phyloP scores from a whole-genome alignment of 1,284 basidiomycete genomes.

The Cystobasidiaceae sp. region DNA sequence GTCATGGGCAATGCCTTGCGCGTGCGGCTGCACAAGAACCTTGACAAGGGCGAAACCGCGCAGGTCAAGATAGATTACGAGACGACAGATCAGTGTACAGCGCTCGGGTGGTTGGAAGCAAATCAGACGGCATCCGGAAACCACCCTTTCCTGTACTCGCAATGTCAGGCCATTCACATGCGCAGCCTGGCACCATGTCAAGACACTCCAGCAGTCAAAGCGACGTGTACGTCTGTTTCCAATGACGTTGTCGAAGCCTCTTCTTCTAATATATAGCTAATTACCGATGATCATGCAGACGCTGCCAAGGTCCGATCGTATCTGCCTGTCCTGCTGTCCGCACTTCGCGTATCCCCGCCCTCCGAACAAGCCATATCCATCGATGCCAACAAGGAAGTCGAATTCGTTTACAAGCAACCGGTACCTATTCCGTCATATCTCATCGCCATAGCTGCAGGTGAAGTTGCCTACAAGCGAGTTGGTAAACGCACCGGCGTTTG shows the following conservation, averaged over 20 bases:
- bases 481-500: constrained; percentile 62
- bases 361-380: constrained; percentile 59
- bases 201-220: constrained; percentile 55
- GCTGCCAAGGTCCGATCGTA: constrained; percentile 66
- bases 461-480: constrained; percentile 52
- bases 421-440: constrained; percentile 75
- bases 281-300: constrained; percentile 54
- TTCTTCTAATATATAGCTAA: background rate
- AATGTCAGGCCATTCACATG: constrained; percentile 88
- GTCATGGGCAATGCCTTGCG: constrained; percentile 68
- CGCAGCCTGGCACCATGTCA: constrained; percentile 73
- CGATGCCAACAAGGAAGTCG: constrained; percentile 32
- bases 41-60: constrained; percentile 52
- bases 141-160: constrained; percentile 86
- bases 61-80: constrained; percentile 63
- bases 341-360: constrained; percentile 68
- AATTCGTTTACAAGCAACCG: constrained; percentile 65
- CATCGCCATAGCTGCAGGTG: constrained; percentile 78
- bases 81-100: constrained; percentile 71
- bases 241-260: background rate
- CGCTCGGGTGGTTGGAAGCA: constrained; percentile 81
- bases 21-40: constrained; percentile 52
- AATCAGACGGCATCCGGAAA: constrained; percentile 77
- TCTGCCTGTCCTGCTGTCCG: constrained; percentile 78
- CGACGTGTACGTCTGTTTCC: constrained; percentile 46